phyloP scores from a whole-genome alignment of 1,139 yeast species.

The Pichia sp. region DNA sequence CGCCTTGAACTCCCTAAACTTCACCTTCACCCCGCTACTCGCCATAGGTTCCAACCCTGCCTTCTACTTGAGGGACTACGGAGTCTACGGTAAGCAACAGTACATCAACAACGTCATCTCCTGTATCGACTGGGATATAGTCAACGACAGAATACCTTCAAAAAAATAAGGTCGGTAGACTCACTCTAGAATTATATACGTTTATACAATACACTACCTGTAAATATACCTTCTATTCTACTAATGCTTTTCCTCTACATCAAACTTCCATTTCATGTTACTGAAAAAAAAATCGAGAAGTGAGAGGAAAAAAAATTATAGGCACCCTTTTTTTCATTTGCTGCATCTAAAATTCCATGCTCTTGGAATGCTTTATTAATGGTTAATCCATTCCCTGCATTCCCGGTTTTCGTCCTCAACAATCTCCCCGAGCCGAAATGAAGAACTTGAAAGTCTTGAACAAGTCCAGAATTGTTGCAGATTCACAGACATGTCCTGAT shows the following conservation, averaged over 20 bases:
- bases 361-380: not conserved
- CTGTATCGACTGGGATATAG: slow-evolving; percentile 66
- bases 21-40: slow-evolving; percentile 54
- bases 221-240: not conserved
- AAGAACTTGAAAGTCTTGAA: slow-evolving; percentile 49
- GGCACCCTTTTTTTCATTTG: not conserved
- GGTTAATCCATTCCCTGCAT: not conserved
- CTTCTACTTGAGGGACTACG: slow-evolving; percentile 65
- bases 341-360: not conserved
- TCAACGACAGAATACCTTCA: slow-evolving; percentile 44
- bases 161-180: not conserved
- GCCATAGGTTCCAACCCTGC: slow-evolving; percentile 71
- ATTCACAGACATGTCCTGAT: slow-evolving; percentile 57
- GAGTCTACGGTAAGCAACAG: slow-evolving; percentile 65
- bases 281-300: not conserved
- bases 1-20: slow-evolving; percentile 24
- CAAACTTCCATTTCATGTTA: not conserved
- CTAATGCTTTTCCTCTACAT: not conserved
- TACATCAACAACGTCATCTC: slow-evolving; percentile 71
- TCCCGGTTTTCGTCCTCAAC: too few species aligned
- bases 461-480: slow-evolving; percentile 43
- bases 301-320: not conserved
- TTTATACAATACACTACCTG: not conserved
- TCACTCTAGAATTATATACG: not conserved
- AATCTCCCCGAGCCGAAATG: slow-evolving; percentile 33